Evolutionary conservation across 331 rosid species (phyloP).

Genomic region (Spiraea crenata): DNA sequence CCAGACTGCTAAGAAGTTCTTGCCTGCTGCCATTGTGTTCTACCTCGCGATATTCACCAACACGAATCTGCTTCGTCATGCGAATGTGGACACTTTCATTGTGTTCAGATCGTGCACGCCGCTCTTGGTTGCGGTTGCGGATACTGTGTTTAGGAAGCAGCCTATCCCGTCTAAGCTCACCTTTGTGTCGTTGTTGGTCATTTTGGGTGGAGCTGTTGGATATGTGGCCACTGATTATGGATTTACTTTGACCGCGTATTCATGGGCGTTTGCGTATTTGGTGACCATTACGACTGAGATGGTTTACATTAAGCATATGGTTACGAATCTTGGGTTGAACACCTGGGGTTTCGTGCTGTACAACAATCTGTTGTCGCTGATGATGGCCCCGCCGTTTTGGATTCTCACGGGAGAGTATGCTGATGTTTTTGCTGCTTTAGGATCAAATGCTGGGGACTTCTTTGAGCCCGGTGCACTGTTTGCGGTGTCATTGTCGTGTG

Average conservation of each 20-base stretch:
- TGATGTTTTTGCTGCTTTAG: slow-evolving; percentile 60
- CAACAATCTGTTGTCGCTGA: slow-evolving; percentile 68
- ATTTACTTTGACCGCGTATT: slow-evolving; percentile 74
- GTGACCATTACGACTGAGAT: slow-evolving; percentile 84
- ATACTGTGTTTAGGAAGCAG: slow-evolving; percentile 67
- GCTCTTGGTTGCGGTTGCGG: slow-evolving; percentile 85
- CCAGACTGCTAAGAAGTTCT: slow-evolving; percentile 72
- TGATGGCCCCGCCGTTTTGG: slow-evolving; percentile 83
- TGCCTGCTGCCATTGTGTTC: slow-evolving; percentile 93
- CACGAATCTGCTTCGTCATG: slow-evolving; percentile 93
- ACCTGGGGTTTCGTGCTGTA: slow-evolving; percentile 94
- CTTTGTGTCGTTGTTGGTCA: slow-evolving; percentile 59
- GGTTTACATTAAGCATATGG: slow-evolving; percentile 97
- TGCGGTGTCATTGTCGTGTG: slow-evolving; percentile 68
- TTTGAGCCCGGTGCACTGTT: slow-evolving; percentile 47
- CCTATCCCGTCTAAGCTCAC: slow-evolving; percentile 76
- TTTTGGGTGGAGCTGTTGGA: slow-evolving; percentile 84
- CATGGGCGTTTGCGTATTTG: slow-evolving; percentile 93
- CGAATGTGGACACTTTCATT: slow-evolving; percentile 91
- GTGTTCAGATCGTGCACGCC: slow-evolving; percentile 92
- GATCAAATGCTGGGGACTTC: slow-evolving; percentile 43
- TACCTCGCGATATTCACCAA: slow-evolving; percentile 94
- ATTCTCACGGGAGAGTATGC: slow-evolving; percentile 76
- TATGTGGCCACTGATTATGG: slow-evolving; percentile 85
- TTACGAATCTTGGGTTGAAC: slow-evolving; percentile 80